phyloP scores from a whole-genome alignment of 2,329 filamentous ascomycete species.

The Exophiala lecanii-corni region DNA sequence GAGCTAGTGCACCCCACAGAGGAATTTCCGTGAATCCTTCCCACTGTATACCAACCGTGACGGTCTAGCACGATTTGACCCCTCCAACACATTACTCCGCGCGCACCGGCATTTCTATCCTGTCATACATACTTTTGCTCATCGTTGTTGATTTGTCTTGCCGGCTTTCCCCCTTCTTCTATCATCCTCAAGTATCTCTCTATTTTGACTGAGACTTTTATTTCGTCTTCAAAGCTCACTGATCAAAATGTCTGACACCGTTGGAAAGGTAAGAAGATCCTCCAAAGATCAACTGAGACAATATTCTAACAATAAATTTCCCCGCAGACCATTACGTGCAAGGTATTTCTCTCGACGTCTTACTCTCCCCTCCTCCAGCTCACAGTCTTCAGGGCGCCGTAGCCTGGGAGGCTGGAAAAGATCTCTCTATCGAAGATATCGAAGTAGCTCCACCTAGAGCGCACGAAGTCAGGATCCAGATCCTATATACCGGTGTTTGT shows the following conservation, averaged over 20 bases:
- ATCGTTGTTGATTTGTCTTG: too few relatives aligned
- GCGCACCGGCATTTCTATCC: neutral
- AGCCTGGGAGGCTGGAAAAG: constrained; percentile 93
- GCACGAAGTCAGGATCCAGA: constrained; percentile 93
- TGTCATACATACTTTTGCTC: neutral
- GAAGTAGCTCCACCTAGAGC: constrained; percentile 86
- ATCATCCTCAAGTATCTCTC: too few relatives aligned
- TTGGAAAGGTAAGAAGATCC: constrained; percentile 8
- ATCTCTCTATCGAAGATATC: constrained; percentile 82
- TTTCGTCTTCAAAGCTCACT: neutral
- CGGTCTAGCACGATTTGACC: too few relatives aligned
- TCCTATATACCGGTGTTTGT: constrained; percentile 97
- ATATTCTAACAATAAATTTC: constrained; percentile 6
- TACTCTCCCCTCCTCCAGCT: neutral
- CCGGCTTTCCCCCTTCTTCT: too few relatives aligned
- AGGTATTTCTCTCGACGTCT: constrained; percentile 43
- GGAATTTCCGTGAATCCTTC: too few relatives aligned
- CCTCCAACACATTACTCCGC: neutral
- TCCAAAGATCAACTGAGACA: neutral
- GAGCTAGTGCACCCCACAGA: too few relatives aligned
- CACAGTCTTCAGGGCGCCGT: constrained; percentile 75
- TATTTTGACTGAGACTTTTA: too few relatives aligned
- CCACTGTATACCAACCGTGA: too few relatives aligned
- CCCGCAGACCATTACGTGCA: constrained; percentile 82
- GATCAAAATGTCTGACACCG: constrained; percentile 7